Evolutionary conservation across 805 yeast genomes (phyloP).

Genomic region (Pichia manshurica): DNA sequence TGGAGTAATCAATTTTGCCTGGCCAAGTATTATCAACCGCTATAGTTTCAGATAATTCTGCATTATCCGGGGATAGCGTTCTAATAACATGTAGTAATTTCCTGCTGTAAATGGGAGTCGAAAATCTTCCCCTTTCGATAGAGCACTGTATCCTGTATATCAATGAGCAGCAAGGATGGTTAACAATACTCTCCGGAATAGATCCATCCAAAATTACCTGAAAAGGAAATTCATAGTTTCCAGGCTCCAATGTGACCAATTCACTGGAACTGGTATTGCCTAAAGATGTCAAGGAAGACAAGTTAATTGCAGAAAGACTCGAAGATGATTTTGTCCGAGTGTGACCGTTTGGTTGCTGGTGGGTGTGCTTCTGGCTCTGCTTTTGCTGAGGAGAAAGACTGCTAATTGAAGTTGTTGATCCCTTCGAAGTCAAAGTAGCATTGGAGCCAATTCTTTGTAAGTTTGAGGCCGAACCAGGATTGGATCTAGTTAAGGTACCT

Average conservation of each 20-base stretch:
- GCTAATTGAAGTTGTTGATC: slow-evolving; percentile 14
- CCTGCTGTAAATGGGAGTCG: slow-evolving; percentile 55
- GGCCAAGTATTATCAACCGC: slow-evolving; percentile 97
- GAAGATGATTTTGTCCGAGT: slow-evolving; percentile 30
- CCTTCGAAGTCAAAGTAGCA: slow-evolving; percentile 1
- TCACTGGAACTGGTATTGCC: slow-evolving; percentile 3
- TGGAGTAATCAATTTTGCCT: slow-evolving; percentile 79
- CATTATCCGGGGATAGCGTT: slow-evolving; percentile 80
- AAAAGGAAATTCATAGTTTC: slow-evolving; percentile 89
- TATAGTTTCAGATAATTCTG: slow-evolving; percentile 84
- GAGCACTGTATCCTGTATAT: slow-evolving; percentile 70
- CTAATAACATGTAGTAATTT: slow-evolving; percentile 77
- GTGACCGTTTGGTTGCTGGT: background rate
- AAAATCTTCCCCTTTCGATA: slow-evolving; percentile 77
- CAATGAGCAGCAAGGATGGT: slow-evolving; percentile 73
- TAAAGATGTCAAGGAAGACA: slow-evolving; percentile 15
- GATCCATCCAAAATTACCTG: slow-evolving; percentile 79
- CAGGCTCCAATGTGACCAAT: slow-evolving; percentile 49
- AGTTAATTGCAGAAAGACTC: slow-evolving; percentile 21
- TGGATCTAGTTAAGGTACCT: slow-evolving; percentile 31
- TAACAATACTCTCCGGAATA: slow-evolving; percentile 83
- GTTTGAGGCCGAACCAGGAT: slow-evolving; percentile 31
- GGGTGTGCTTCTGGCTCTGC: no score
- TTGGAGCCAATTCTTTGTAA: slow-evolving; percentile 36
- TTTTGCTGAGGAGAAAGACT: no score